These are phyloP conservation scores for Trametes elegans DNA, from an alignment of 768 basidiomycete species.

Conservation along the genomic window DNA sequence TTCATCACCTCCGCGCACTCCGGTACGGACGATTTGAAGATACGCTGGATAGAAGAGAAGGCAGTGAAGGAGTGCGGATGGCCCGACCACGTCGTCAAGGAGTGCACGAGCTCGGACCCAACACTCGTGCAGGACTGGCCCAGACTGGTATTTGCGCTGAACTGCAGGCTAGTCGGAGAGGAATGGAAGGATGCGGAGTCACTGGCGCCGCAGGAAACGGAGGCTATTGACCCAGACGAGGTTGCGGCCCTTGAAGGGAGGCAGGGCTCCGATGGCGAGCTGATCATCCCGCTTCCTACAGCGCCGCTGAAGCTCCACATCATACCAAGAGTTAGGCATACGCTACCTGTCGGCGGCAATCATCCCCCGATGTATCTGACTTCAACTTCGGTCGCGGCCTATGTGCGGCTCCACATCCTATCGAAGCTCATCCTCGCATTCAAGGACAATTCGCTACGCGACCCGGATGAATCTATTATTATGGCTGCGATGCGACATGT, in stretches of 20 bases:
- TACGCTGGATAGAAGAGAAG: conserved; percentile 78
- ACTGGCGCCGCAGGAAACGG: conserved; percentile 28
- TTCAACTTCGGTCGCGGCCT: conserved; percentile 67
- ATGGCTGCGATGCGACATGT: conserved; percentile 68
- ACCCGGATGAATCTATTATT: conserved; percentile 68
- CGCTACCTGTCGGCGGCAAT: conserved; percentile 43
- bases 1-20: conserved; percentile 67
- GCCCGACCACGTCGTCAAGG: conserved; percentile 67
- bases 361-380: conserved; percentile 75
- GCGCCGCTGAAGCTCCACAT: conserved; percentile 68
- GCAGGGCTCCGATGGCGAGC: conserved; percentile 43
- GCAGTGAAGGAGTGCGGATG: conserved; percentile 83
- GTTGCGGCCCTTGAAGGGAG: conserved; percentile 45
- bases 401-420: conserved; percentile 82
- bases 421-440: conserved; percentile 59
- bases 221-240: conserved; percentile 36
- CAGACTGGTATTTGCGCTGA: conserved; percentile 52
- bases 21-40: conserved; percentile 61
- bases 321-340: conserved; percentile 47
- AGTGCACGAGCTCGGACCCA: conserved; percentile 41
- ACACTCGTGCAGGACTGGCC: conserved; percentile 48
- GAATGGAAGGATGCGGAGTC: conserved; percentile 21
- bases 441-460: conserved; percentile 52
- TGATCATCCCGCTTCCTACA: conserved; percentile 62
- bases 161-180: conserved; percentile 52